These are phyloP conservation scores for Nepenthes alata DNA, from an alignment of 179 eudicot species.

Conservation along the genomic window DNA sequence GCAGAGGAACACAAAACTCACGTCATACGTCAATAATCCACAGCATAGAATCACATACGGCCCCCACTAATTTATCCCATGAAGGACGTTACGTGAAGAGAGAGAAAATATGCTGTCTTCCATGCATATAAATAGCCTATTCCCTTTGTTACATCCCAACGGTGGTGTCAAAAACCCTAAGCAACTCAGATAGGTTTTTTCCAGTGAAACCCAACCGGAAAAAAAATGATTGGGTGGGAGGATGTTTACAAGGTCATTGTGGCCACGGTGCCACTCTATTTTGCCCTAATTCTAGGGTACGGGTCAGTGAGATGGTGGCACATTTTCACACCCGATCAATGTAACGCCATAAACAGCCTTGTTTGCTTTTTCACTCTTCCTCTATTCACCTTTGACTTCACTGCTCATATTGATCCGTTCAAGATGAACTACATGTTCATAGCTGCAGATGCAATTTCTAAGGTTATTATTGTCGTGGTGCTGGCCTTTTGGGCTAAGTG, in stretches of 20 bases:
- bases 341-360: constrained; percentile 54
- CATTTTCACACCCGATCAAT: constrained; percentile 43
- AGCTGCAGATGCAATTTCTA: constrained; percentile 57
- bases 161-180: background rate
- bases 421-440: constrained; percentile 49
- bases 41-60: constrained; percentile 3
- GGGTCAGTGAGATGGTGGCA: constrained; percentile 76
- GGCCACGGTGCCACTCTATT: constrained; percentile 65
- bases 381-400: constrained; percentile 54
- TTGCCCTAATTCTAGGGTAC: constrained; percentile 53
- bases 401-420: constrained; percentile 52
- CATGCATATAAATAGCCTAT: background rate
- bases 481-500: constrained; percentile 53
- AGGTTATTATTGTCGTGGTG: constrained; percentile 43
- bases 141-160: background rate
- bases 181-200: background rate
- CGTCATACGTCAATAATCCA: constrained; percentile 1
- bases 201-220: background rate
- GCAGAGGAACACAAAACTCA: background rate
- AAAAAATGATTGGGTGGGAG: constrained; percentile 49
- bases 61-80: background rate
- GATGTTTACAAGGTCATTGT: constrained; percentile 59
- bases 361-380: constrained; percentile 66
- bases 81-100: background rate
- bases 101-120: background rate